Evolutionary conservation across 257 asterid species (phyloP), one percentile per base, ranked within the genome.

Genomic region (Mitragyna speciosa): DNA sequence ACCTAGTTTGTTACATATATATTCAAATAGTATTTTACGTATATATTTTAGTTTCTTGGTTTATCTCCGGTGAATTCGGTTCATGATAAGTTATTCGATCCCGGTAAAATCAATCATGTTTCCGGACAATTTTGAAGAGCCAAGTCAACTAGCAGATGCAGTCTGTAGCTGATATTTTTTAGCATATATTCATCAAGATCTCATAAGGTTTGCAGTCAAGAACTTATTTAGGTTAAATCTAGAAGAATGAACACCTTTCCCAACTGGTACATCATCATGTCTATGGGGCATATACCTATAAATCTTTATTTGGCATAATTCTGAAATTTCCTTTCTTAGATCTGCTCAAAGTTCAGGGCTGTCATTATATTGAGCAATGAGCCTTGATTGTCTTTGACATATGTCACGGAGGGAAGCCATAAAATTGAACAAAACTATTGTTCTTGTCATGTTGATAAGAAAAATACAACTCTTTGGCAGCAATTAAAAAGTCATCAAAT

Each of bases 101-200:
- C 10, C 14, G 5, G 28, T 56, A 67, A 31, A 36, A 17, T 67
- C 48, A 67, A 4, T 2, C n/a, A n/a, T 67, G 72, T 4, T 33
- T 67, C 28, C 41, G 12, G 30, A 75, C 39, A 39, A 59, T 45
- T 26, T 76, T 7, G 3, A 7, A 56, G 54, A 54, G n/a, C 31
- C 12, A 41, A 56, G 22, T 56, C 78, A 36, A 52, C 30, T 20
- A 36, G 39, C 54, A 75, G 78, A 75, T 75, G 70, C 49, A 43
- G 78, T 58, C 54, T 36, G 70, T 63, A n/a, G n/a, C 30, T 30
- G n/a, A 2, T 4, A 54, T 28, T 76, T 22, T 56, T 6, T 48
- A 43, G 80, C 58, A 76, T 76, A 64, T 45, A 76, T 77, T 33
- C 66, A 77, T 52, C 31, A 78, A 68, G 52, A 67, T 77, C 66